Evolutionary conservation across 768 basidiomycete species (phyloP).

Genomic region (Serendipita sp.): DNA sequence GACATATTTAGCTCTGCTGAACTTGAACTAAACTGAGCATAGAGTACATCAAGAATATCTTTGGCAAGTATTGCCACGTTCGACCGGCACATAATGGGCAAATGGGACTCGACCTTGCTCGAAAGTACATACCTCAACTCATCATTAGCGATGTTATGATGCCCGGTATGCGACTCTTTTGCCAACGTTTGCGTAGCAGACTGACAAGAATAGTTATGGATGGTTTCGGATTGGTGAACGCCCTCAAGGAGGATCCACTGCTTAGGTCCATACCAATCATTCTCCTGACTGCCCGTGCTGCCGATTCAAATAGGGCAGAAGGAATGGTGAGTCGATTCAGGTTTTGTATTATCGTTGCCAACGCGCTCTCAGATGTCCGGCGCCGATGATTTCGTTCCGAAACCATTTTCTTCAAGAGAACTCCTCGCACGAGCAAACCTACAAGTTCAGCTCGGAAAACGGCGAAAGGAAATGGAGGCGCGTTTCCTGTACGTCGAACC

Average conservation of each 20-base stretch:
- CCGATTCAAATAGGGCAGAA: constrained; percentile 23
- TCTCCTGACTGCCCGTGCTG: constrained; percentile 24
- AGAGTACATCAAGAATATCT: constrained; percentile 13
- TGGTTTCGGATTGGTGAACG: constrained; percentile 20
- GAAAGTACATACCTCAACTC: constrained; percentile 17
- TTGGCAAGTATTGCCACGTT: constrained; percentile 21
- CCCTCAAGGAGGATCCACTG: constrained; percentile 15
- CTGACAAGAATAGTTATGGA: constrained; percentile 16
- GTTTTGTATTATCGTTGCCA: background rate
- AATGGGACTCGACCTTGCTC: constrained; percentile 16
- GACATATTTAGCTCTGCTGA: constrained; percentile 1
- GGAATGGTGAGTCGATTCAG: constrained; percentile 16
- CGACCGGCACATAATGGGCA: constrained; percentile 21
- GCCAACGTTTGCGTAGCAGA: background rate
- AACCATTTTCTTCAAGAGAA: constrained; percentile 26
- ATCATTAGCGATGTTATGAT: constrained; percentile 24
- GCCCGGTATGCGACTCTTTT: constrained; percentile 19
- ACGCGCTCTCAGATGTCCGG: constrained; percentile 17
- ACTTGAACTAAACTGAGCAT: constrained; percentile 10
- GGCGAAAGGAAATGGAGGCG: constrained; percentile 15
- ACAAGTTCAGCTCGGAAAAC: constrained; percentile 27
- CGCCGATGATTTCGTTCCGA: constrained; percentile 25
- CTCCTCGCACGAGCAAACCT: constrained; percentile 26
- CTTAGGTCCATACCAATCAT: constrained; percentile 19
- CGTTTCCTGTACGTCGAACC: background rate